phyloP scores from a whole-genome alignment of 75 land plant genomes.

The Ceratopteris richardii region DNA sequence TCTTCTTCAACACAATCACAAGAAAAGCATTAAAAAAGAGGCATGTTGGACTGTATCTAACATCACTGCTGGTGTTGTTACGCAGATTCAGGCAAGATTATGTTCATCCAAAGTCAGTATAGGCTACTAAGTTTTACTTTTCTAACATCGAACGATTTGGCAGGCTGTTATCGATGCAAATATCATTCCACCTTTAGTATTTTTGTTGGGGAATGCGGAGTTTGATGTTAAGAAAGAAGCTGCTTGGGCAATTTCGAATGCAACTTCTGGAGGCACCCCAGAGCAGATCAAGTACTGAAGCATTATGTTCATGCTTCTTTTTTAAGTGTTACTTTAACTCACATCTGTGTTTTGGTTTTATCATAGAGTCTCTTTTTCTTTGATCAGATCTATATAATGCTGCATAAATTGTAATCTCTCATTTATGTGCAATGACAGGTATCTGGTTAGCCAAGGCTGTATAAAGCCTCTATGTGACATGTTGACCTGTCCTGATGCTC shows the following conservation, averaged over 20 bases:
- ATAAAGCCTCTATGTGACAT: constrained; percentile 62
- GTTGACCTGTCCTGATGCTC: constrained; percentile 42
- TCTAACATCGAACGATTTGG: too few species aligned
- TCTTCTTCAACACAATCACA: constrained; percentile 45
- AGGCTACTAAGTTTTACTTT: too few species aligned
- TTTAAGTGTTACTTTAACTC: too few species aligned
- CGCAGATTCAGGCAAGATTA: constrained; percentile 56
- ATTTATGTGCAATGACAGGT: constrained; percentile 26
- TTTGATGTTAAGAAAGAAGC: constrained; percentile 79
- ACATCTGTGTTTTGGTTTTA: neutral
- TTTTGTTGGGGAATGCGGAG: constrained; percentile 48
- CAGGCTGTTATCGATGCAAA: constrained; percentile 56
- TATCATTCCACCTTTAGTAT: constrained; percentile 45
- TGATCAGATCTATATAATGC: too few species aligned
- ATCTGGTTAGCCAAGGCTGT: constrained; percentile 50
- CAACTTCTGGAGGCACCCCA: constrained; percentile 61
- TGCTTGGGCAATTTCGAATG: constrained; percentile 80
- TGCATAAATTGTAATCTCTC: too few species aligned
- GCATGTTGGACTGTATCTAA: constrained; percentile 89
- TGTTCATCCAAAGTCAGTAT: too few species aligned
- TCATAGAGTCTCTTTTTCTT: too few species aligned
- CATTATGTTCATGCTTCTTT: too few species aligned
- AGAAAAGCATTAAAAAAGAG: constrained; percentile 84
- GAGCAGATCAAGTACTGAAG: constrained; percentile 64
- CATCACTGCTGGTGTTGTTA: constrained; percentile 64